Conservation (phyloP, 2,329 filamentous ascomycete genomes). For the Aspergillus fumigatiaffinis region DNA sequence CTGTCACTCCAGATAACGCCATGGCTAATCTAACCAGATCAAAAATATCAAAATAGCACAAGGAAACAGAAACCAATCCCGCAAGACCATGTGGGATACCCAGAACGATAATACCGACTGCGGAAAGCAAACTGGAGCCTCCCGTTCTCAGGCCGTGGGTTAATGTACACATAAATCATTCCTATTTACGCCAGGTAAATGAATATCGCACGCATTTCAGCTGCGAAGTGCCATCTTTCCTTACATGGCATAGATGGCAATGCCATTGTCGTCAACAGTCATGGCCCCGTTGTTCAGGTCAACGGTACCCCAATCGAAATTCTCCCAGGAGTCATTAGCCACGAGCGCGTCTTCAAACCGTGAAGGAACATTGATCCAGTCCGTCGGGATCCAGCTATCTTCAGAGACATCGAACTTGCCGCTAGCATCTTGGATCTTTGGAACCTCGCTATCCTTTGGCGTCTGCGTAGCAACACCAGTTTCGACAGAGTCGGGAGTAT, state of each 20-base stretch:
- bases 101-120: neutral
- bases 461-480: slow-evolving; percentile 33
- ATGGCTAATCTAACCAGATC: slow-evolving; percentile 8
- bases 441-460: slow-evolving; percentile 33
- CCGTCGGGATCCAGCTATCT: slow-evolving; percentile 28
- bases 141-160: neutral
- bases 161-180: slow-evolving; percentile 10
- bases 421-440: slow-evolving; percentile 27
- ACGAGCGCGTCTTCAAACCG: slow-evolving; percentile 21
- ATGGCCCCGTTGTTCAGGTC: slow-evolving; percentile 27
- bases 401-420: slow-evolving; percentile 26
- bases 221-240: slow-evolving; percentile 10
- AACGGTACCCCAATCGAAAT: slow-evolving; percentile 40
- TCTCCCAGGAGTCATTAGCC: slow-evolving; percentile 26
- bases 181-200: slow-evolving; percentile 13
- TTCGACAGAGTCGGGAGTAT: slow-evolving; percentile 38
- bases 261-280: slow-evolving; percentile 21
- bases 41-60: slow-evolving; percentile 1
- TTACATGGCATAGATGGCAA: slow-evolving; percentile 27
- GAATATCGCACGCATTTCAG: slow-evolving; percentile 10
- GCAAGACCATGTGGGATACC: neutral
- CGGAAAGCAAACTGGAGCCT: neutral
- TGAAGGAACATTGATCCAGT: slow-evolving; percentile 32
- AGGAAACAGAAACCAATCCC: neutral
- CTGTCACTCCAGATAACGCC: slow-evolving; percentile 8